Evolutionary conservation across 371 early-diverging fungal genomes (phyloP).

Genomic region (Funneliformis caledonium): DNA sequence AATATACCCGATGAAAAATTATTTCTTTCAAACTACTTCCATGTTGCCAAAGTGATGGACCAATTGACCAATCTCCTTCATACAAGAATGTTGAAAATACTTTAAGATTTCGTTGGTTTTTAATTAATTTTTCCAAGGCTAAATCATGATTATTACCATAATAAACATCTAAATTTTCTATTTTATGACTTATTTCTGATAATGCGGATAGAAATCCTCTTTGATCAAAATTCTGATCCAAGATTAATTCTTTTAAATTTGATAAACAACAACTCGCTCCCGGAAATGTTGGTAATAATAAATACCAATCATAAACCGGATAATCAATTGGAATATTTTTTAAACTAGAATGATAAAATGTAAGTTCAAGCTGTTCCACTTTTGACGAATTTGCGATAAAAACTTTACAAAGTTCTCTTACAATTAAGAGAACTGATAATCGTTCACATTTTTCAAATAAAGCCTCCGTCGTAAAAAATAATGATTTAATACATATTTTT

Average conservation of each 20-base stretch:
- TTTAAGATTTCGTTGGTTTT: neutral
- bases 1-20: neutral
- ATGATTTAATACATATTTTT: neutral
- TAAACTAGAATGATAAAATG: neutral
- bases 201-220: neutral
- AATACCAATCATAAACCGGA: neutral
- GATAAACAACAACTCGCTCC: neutral
- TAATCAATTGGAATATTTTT: neutral
- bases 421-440: neutral
- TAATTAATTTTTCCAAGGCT: neutral
- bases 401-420: conserved; percentile 2
- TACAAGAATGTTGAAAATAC: neutral
- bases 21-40: neutral
- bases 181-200: neutral
- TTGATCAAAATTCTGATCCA: neutral
- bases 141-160: neutral
- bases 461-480: neutral
- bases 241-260: neutral
- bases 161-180: neutral
- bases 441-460: neutral
- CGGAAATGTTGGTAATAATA: neutral
- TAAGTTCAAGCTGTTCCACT: neutral
- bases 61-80: neutral
- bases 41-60: neutral
- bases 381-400: neutral